Conservation (phyloP, 441 rosid species). For the Cnidoscolus chayamansa region DNA sequence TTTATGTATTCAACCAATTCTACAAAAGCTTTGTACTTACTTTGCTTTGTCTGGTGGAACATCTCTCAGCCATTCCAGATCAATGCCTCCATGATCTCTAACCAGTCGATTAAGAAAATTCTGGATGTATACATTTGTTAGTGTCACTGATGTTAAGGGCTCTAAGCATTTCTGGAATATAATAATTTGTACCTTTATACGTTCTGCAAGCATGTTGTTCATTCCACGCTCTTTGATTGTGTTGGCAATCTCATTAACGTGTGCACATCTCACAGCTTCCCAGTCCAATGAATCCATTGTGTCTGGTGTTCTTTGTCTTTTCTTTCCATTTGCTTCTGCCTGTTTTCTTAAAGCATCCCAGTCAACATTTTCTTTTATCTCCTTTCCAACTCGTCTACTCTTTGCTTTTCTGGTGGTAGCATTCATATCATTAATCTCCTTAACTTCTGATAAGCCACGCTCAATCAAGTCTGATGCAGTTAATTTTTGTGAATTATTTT, state of each 20-base stretch:
- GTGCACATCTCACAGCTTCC: slow-evolving; percentile 77
- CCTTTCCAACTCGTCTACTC: slow-evolving; percentile 48
- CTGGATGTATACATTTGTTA: slow-evolving; percentile 48
- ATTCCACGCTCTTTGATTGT: slow-evolving; percentile 91
- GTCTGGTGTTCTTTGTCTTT: slow-evolving; percentile 52
- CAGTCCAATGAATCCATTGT: slow-evolving; percentile 78
- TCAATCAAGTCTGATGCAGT: slow-evolving; percentile 35
- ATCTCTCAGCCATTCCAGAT: slow-evolving; percentile 93
- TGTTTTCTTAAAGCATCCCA: slow-evolving; percentile 80
- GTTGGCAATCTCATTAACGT: slow-evolving; percentile 54
- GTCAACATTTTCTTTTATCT: slow-evolving; percentile 45
- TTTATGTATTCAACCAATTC: not conserved
- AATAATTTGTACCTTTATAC: slow-evolving; percentile 59
- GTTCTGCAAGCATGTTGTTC: slow-evolving; percentile 91
- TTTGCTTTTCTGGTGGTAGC: slow-evolving; percentile 38
- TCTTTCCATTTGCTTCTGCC: slow-evolving; percentile 41
- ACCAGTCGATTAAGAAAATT: slow-evolving; percentile 70
- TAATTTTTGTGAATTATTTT: slow-evolving; percentile 31
- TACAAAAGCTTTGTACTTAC: slow-evolving; percentile 34
- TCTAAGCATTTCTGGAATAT: slow-evolving; percentile 1
- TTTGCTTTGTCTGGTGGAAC: slow-evolving; percentile 78
- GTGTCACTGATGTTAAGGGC: slow-evolving; percentile 19
- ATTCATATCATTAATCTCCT: slow-evolving; percentile 39
- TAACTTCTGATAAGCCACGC: slow-evolving; percentile 40
- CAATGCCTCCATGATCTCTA: slow-evolving; percentile 71